Evolutionary conservation across 1,139 yeast genomes (phyloP), one percentile per base, ranked within the genome.

Genomic region (Lodderomyces pseudojiufengensis): DNA sequence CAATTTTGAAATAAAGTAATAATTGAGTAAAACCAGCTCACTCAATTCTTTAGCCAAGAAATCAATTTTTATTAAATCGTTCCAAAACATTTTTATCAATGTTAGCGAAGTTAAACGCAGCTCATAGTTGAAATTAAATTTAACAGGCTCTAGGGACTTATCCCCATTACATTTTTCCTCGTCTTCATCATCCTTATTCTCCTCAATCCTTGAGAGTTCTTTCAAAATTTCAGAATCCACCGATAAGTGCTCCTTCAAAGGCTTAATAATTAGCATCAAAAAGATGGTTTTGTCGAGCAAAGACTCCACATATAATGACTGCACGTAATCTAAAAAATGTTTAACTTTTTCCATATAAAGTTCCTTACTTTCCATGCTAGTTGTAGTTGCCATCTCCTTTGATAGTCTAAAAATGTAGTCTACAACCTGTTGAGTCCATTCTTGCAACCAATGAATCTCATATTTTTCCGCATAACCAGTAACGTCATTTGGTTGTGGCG

Each of bases 381-480:
- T 42, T 2, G 64, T 52, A 9, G 38, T 39, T 3, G 43, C 31
- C 55, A 67, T 57, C 32, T 68, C 76, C 26, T 62, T 56, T 7
- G 80, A 65, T 27, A 74, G 63, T 47, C 73, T 72, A 48, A 73
- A 78, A 16, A 81, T 52, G 48, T 73, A 83, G 40, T 76, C 80
- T 5, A 76, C 67, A 5, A 84, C 77, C 47, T 84, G 92, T 36
- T 78, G 86, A 0, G 95, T 84, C 97, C 97, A 88, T 53, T 87
- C 96, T 41, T 78, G 80, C 8, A 82, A 61, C 86, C 95, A 81
- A 37, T 74, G 80, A 13, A 63, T 56, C 43, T 80, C 84, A 11
- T 78, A 62, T 26, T 52, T 49, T 14, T 61, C 68, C 3, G 49
- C 29, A 38, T 4, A 11, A 32, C 8, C 34, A 4, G 35, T 5